A percentile compares a stretch with the other conserved stretches of the same genome.
These are phyloP conservation scores for Sarcomyxa edulis DNA, from an alignment of 768 basidiomycete species.

Conservation along the genomic window DNA sequence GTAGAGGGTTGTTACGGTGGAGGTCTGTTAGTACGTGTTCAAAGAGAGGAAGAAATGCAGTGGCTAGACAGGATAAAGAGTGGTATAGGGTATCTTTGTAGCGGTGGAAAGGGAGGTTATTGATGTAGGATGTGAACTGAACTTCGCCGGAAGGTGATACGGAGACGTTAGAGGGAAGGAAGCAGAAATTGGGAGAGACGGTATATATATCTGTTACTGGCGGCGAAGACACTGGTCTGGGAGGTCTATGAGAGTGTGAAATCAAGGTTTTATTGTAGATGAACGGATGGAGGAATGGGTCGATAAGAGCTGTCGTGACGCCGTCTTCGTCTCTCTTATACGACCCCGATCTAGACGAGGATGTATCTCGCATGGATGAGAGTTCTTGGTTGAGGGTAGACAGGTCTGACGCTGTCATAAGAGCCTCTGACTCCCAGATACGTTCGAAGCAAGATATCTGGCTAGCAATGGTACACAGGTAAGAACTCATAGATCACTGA, in stretches of 20 bases:
- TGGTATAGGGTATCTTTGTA: constrained; percentile 21
- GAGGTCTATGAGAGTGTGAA: constrained; percentile 15
- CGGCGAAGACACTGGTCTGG: constrained; percentile 22
- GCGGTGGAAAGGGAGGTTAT: constrained; percentile 38
- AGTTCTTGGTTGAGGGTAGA: constrained; percentile 18
- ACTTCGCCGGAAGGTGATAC: constrained; percentile 24
- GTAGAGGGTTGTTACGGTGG: constrained; percentile 40
- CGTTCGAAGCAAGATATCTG: constrained; percentile 54
- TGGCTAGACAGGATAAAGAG: constrained; percentile 27
- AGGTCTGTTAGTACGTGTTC: constrained; percentile 49
- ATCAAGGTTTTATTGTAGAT: constrained; percentile 36
- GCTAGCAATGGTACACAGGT: constrained; percentile 19
- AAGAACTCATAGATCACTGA: neutral
- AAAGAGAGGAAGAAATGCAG: constrained; percentile 39
- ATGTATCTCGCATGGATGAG: constrained; percentile 12
- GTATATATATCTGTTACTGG: constrained; percentile 29
- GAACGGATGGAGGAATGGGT: constrained; percentile 32
- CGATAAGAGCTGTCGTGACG: constrained; percentile 26
- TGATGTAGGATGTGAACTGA: constrained; percentile 45
- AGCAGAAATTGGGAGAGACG: constrained; percentile 31
- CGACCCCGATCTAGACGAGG: constrained; percentile 3
- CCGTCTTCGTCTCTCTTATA: constrained; percentile 15
- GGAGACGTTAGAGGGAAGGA: constrained; percentile 39
- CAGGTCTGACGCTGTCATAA: constrained; percentile 14
- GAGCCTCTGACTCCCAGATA: constrained; percentile 39